phyloP scores from a whole-genome alignment of 441 rosid genomes.

The Pelargonium citronellum region DNA sequence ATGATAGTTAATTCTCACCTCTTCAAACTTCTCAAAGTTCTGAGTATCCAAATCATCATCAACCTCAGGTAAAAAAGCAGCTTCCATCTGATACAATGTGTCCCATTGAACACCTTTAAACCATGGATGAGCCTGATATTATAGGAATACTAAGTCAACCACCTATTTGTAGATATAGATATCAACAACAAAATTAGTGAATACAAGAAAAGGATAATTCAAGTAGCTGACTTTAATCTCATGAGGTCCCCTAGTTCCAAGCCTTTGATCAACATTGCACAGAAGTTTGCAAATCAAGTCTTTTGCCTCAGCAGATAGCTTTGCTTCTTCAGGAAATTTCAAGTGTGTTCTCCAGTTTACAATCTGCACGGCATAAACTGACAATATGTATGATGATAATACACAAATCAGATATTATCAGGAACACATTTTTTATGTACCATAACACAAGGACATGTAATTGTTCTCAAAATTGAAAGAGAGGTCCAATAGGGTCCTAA shows the following conservation, averaged over 20 bases:
- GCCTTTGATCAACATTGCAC: slow-evolving; percentile 54
- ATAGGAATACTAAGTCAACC: slow-evolving; percentile 7
- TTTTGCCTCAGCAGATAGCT: slow-evolving; percentile 47
- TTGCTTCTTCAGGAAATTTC: slow-evolving; percentile 52
- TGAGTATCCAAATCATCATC: slow-evolving; percentile 50
- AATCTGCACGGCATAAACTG: slow-evolving; percentile 41
- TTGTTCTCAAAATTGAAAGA: background rate
- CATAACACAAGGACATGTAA: background rate
- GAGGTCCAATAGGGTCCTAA: background rate
- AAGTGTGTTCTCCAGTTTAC: slow-evolving; percentile 54
- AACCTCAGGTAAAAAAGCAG: slow-evolving; percentile 54
- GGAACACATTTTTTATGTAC: background rate
- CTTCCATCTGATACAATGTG: slow-evolving; percentile 42
- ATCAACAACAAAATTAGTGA: background rate
- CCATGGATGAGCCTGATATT: slow-evolving; percentile 49
- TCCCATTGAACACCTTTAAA: slow-evolving; percentile 51
- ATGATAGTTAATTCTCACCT: slow-evolving; percentile 29
- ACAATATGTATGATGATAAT: slow-evolving; percentile 31
- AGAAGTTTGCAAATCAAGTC: slow-evolving; percentile 55
- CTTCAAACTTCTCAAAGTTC: slow-evolving; percentile 58
- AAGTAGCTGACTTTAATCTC: slow-evolving; percentile 44
- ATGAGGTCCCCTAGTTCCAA: slow-evolving; percentile 49
- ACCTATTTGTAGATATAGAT: background rate
- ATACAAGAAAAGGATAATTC: slow-evolving; percentile 8
- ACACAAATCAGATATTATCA: slow-evolving; percentile 23